Conservation (phyloP, 306 rosid species). For the Cercis canadensis region DNA sequence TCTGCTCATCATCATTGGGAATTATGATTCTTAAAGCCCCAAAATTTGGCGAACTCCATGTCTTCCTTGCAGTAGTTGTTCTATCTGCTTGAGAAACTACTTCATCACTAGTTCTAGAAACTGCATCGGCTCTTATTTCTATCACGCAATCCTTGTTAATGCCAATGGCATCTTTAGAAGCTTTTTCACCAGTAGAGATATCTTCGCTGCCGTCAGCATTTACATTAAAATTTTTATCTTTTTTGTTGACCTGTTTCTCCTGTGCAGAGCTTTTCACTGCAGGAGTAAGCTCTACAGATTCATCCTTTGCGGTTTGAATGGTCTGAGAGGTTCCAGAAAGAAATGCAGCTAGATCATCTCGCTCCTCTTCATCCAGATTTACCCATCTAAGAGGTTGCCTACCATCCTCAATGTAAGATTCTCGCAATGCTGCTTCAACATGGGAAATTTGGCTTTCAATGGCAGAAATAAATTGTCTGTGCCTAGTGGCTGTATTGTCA, state of each 20-base stretch:
- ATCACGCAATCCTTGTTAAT: conserved; percentile 45
- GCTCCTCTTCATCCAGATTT: conserved; percentile 78
- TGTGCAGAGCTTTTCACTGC: conserved; percentile 36
- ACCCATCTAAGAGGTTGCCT: conserved; percentile 88
- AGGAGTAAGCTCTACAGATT: conserved; percentile 44
- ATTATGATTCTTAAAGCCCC: conserved; percentile 69
- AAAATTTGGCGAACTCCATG: conserved; percentile 62
- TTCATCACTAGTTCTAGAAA: conserved; percentile 59
- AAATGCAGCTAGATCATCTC: conserved; percentile 92
- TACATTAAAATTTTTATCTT: conserved; percentile 42
- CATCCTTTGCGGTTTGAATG: conserved; percentile 46
- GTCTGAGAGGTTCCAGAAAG: conserved; percentile 69
- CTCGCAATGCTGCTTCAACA: conserved; percentile 72
- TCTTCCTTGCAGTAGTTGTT: conserved; percentile 69
- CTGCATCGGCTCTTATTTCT: conserved; percentile 58
- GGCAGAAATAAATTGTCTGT: conserved; percentile 82
- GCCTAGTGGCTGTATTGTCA: conserved; percentile 67
- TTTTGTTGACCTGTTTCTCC: conserved; percentile 48
- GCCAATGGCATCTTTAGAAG: conserved; percentile 50
- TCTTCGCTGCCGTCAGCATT: conserved; percentile 46
- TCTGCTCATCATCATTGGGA: conserved; percentile 65
- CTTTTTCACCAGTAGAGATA: conserved; percentile 44
- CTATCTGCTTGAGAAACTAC: conserved; percentile 68
- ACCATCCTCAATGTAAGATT: conserved; percentile 69
- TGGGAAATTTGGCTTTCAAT: conserved; percentile 78